These are phyloP conservation scores for Ganoderma meredithae DNA, from an alignment of 1,284 basidiomycete genomes.

Conservation along the genomic window DNA sequence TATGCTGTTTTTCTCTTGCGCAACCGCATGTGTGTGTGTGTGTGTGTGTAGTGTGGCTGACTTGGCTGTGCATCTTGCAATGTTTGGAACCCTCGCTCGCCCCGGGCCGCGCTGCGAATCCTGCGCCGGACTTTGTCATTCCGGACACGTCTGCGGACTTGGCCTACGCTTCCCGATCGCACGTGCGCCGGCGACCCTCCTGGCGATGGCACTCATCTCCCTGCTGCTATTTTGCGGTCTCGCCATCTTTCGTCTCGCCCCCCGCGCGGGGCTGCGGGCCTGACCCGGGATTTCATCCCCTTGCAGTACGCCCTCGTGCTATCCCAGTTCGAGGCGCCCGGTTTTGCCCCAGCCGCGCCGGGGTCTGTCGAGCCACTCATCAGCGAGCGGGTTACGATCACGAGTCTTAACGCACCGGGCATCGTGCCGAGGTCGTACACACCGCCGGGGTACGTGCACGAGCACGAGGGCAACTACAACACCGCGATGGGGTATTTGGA, in stretches of 20 bases:
- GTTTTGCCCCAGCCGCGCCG: constrained; percentile 47
- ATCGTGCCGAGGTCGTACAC: constrained; percentile 54
- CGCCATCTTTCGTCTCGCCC: not conserved
- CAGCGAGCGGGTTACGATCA: constrained; percentile 52
- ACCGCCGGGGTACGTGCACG: constrained; percentile 59
- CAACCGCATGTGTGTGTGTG: not conserved
- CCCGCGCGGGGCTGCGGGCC: not conserved
- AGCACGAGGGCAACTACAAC: constrained; percentile 56
- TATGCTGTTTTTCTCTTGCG: constrained; percentile 12
- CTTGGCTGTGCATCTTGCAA: not conserved
- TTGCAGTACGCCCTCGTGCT: constrained; percentile 58
- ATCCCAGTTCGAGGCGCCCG: constrained; percentile 51
- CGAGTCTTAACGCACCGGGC: constrained; percentile 51
- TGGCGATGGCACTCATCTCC: not conserved
- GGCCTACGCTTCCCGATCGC: too few species aligned
- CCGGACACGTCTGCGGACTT: not conserved
- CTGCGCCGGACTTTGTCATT: not conserved
- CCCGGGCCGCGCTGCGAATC: not conserved
- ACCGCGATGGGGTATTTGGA: constrained; percentile 59
- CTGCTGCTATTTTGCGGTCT: not conserved
- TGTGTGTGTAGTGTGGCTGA: constrained; percentile 4
- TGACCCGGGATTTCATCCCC: constrained; percentile 3
- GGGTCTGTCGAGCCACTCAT: constrained; percentile 44
- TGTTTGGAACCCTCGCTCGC: constrained; percentile 4
- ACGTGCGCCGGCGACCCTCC: not conserved